Conservation (phyloP, 352 stramenopile species). For the Globisporangium lucens region DNA sequence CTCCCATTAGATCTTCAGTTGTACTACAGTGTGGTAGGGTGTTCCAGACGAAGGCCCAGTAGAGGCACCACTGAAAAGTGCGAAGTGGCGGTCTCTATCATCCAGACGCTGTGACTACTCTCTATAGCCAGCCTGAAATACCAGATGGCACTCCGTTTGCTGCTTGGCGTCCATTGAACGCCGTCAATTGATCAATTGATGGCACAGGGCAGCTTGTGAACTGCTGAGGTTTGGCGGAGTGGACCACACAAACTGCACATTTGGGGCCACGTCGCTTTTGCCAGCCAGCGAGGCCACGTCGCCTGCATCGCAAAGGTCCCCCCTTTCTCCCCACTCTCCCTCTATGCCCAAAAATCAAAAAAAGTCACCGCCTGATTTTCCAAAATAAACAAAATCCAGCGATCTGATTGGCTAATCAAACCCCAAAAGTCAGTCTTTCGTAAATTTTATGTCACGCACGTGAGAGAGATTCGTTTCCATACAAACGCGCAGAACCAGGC, state of each 20-base stretch:
- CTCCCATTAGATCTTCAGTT: neutral
- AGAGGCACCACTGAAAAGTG: neutral
- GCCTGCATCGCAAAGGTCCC: neutral
- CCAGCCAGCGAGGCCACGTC: neutral
- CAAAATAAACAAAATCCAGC: neutral
- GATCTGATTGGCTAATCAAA: neutral
- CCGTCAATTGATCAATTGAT: constrained; percentile 1
- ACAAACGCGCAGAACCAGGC: constrained; percentile 4
- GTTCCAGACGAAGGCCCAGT: too few species aligned
- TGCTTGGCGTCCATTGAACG: neutral
- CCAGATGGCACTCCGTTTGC: neutral
- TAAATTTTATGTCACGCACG: constrained; percentile 7
- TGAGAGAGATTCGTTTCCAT: constrained; percentile 12
- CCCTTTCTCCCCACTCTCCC: neutral
- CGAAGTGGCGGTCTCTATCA: neutral
- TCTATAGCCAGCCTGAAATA: neutral
- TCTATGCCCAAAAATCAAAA: neutral
- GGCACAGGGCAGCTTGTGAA: neutral
- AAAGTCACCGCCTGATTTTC: neutral
- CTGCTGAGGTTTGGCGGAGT: neutral
- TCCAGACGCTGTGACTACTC: neutral
- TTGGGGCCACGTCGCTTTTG: neutral
- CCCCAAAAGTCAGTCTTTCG: neutral
- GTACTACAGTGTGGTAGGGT: too few species aligned
- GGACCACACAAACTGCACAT: neutral